These are phyloP conservation scores for Lenwebbia sp. DNA, from an alignment of 345 rosid genomes.

Conservation along the genomic window DNA sequence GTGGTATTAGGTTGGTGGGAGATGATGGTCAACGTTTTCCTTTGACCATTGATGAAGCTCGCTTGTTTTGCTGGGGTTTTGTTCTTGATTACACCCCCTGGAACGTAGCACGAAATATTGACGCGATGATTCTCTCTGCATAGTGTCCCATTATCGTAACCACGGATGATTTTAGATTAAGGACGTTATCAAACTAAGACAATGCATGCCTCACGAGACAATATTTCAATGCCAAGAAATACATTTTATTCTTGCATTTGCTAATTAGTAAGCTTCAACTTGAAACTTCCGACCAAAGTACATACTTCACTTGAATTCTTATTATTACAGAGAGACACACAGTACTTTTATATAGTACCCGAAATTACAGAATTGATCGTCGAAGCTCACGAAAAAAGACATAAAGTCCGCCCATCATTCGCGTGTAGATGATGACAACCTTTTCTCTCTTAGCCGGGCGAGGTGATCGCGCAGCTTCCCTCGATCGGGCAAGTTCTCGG, in stretches of 20 bases:
- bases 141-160: neutral
- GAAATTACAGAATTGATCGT: neutral
- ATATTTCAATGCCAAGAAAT: neutral
- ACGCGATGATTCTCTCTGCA: neutral
- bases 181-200: neutral
- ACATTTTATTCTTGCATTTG: neutral
- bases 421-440: neutral
- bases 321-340: neutral
- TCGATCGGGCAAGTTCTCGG: conserved; percentile 9
- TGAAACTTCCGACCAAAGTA: neutral
- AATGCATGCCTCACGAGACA: neutral
- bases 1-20: too few relatives aligned
- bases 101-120: neutral
- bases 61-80: neutral
- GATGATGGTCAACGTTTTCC: too few relatives aligned
- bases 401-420: neutral
- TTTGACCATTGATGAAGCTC: neutral
- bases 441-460: neutral
- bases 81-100: neutral
- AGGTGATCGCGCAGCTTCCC: neutral
- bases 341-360: neutral
- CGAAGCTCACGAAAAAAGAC: neutral
- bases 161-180: neutral
- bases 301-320: neutral
- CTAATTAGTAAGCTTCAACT: neutral